Conservation (phyloP, 768 basidiomycete species). For the Boletellus emodensis region DNA sequence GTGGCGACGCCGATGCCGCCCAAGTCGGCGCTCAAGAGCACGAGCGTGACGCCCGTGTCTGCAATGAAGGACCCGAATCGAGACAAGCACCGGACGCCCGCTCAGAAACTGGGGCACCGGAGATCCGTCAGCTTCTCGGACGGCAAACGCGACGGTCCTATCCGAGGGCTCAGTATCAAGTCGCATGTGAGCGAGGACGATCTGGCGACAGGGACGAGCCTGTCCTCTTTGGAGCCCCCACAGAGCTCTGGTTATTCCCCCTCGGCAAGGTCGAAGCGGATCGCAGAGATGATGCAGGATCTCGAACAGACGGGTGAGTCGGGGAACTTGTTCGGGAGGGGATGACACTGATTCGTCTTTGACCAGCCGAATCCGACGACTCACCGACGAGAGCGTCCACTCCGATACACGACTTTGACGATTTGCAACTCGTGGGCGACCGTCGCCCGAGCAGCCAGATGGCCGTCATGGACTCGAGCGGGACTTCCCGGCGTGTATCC, state of each 20-base stretch:
- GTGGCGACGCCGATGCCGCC: conserved; percentile 30
- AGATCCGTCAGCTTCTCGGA: conserved; percentile 97
- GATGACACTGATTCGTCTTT: background rate
- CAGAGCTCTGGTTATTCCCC: conserved; percentile 37
- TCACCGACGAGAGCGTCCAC: conserved; percentile 56
- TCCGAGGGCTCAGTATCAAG: conserved; percentile 50
- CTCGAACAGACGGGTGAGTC: conserved; percentile 66
- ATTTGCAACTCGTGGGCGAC: conserved; percentile 43
- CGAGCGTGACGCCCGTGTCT: conserved; percentile 52
- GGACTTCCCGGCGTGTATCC: conserved; percentile 38
- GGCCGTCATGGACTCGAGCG: conserved; percentile 18
- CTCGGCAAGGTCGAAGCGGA: conserved; percentile 74
- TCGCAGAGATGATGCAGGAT: conserved; percentile 74
- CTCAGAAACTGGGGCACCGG: conserved; percentile 47
- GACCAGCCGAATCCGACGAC: conserved; percentile 37
- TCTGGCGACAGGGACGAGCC: conserved; percentile 17
- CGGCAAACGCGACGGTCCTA: conserved; percentile 87
- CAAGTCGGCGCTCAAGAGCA: conserved; percentile 42
- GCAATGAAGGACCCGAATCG: conserved; percentile 52
- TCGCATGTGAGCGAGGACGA: conserved; percentile 38
- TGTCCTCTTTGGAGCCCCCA: conserved; percentile 14
- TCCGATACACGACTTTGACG: conserved; percentile 42
- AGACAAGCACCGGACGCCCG: conserved; percentile 52
- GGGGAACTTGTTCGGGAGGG: conserved; percentile 17
- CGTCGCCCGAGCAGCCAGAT: conserved; percentile 38